These are phyloP conservation scores for Xerocomus brunneocitrinus DNA, from an alignment of 768 basidiomycete genomes.

Conservation along the genomic window DNA sequence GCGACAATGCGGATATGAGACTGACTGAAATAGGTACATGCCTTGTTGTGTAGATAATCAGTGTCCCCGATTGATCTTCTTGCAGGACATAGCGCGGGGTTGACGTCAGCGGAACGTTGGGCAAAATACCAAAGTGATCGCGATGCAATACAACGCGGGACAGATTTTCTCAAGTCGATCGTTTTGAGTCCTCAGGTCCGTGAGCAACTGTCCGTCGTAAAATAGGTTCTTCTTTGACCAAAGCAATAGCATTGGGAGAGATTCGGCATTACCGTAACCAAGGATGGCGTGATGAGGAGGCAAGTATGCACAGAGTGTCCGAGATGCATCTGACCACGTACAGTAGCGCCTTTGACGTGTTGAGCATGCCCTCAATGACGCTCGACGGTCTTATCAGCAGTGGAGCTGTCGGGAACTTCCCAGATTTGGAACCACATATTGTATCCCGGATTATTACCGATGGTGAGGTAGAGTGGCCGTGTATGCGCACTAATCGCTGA, in stretches of 20 bases:
- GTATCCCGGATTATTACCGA: slow-evolving; percentile 65
- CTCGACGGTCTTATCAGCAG: slow-evolving; percentile 42
- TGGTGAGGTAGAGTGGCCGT: slow-evolving; percentile 38
- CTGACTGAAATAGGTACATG: slow-evolving; percentile 67
- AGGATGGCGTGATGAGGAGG: slow-evolving; percentile 46
- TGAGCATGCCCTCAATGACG: slow-evolving; percentile 55
- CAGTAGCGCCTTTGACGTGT: slow-evolving; percentile 68
- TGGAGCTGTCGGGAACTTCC: slow-evolving; percentile 38
- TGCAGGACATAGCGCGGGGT: slow-evolving; percentile 39
- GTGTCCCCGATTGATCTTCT: not conserved
- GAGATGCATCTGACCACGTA: not conserved
- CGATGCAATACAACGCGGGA: slow-evolving; percentile 32
- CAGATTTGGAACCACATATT: slow-evolving; percentile 44
- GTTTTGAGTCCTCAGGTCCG: slow-evolving; percentile 41
- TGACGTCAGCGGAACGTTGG: slow-evolving; percentile 44
- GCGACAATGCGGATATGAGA: slow-evolving; percentile 85
- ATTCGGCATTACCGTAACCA: slow-evolving; percentile 37
- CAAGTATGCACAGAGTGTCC: slow-evolving; percentile 7
- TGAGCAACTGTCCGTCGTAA: not conserved
- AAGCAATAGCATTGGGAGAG: slow-evolving; percentile 37
- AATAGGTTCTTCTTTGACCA: not conserved
- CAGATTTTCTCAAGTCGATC: slow-evolving; percentile 31
- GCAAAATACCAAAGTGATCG: slow-evolving; percentile 30
- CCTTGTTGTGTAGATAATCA: not conserved
- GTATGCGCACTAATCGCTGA: slow-evolving; percentile 2